Base-by-base conservation (phyloP, 208 protist genomes). In the Acanthamoeba triangularis region DNA sequence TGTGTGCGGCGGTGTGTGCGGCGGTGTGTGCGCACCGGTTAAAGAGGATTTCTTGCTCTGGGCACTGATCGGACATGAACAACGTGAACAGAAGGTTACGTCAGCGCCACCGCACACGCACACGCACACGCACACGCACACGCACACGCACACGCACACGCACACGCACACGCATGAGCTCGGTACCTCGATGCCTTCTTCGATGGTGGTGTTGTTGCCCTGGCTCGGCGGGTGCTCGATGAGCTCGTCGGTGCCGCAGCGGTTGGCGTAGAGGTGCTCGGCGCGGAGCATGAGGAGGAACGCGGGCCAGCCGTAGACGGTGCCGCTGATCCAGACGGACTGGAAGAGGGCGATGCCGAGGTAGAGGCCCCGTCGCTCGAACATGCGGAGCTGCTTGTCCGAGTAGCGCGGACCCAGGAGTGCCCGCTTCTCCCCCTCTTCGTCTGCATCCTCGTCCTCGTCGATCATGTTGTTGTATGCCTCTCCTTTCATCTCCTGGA, bases 11-110 rank as follows among this genome's bases (percentile, higher is more conserved):
- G n/a, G n/a, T n/a, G n/a, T n/a, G n/a, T n/a, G n/a, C n/a, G n/a
- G n/a, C n/a, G n/a, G n/a, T n/a, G 20, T 44, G 69, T 44, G 41
- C 41, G 41, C 5, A 47, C 49, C 49, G 18, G 49, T 87, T 87
- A 3, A 87, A 87, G n/a, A 87, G 78, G 18, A 87, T 87, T 18
- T 87, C 78, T 52, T 87, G 78, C 33, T 87, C 78, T 54, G 78
- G 44, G 33, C 78, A 87, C 78, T 87, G 78, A 30, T 74, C 65
- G 65, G 65, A 74, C 65, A 74, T 74, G 3, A 74, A 23, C 23
- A 4, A n/a, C 65, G 5, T 56, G 18, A 13, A 56, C 18, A 56
- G 18, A 56, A 14, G 0, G 18, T 13, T 14, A 7, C 41, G 5
- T 47, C 41, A 47, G 41, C 41, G 5, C 41, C 41, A 10, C n/a